These are phyloP conservation scores for Fusarium buharicum DNA, from an alignment of 2,329 filamentous ascomycete species.

Conservation along the genomic window DNA sequence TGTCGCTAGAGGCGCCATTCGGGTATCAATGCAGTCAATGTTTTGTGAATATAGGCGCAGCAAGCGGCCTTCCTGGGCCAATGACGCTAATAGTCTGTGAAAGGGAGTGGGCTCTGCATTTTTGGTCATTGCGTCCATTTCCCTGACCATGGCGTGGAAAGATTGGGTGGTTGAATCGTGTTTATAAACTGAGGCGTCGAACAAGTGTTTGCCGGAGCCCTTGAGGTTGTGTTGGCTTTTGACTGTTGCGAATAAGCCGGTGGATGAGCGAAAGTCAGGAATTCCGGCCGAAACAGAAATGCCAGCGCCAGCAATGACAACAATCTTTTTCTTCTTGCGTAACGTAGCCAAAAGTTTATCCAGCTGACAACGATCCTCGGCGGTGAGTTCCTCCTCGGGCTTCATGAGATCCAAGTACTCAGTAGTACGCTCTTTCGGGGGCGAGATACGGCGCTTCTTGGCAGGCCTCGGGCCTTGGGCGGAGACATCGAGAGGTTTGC, in stretches of 20 bases:
- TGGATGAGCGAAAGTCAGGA: constrained; percentile 93
- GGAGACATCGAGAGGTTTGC: constrained; percentile 39
- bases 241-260: constrained; percentile 86
- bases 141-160: constrained; percentile 96
- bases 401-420: constrained; percentile 77
- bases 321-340: constrained; percentile 92
- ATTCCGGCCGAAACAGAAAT: constrained; percentile 98
- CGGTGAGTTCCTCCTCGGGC: constrained; percentile 59
- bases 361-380: constrained; percentile 65
- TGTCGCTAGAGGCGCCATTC: constrained; percentile 81
- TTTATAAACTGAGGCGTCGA: constrained; percentile 97
- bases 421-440: constrained; percentile 76
- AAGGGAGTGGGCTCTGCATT: constrained; percentile 85
- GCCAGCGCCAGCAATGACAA: constrained; percentile 94
- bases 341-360: constrained; percentile 78
- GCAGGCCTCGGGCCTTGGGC: constrained; percentile 72
- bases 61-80: constrained; percentile 86
- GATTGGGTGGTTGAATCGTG: constrained; percentile 87
- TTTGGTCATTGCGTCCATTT: constrained; percentile 81
- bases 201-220: constrained; percentile 89
- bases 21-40: constrained; percentile 93
- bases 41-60: constrained; percentile 96
- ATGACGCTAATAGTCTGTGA: constrained; percentile 90
- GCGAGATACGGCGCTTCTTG: constrained; percentile 77
- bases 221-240: constrained; percentile 91